phyloP scores from a whole-genome alignment of 345 rosid species.

The Euphorbia tirucalli region DNA sequence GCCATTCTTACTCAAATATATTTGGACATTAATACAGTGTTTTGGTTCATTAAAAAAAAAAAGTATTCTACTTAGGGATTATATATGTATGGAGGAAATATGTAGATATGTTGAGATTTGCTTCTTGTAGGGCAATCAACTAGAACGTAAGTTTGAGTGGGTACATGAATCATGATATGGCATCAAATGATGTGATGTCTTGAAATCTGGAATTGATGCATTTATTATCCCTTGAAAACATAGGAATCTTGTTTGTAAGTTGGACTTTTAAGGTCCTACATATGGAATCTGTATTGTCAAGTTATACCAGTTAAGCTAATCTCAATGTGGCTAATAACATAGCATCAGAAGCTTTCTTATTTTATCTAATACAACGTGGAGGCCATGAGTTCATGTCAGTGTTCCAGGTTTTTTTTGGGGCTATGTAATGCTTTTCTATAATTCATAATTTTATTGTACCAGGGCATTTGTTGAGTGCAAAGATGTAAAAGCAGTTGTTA shows the following conservation, averaged over 20 bases:
- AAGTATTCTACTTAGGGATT: no score
- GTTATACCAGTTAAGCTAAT: no score
- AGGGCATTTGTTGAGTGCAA: slow-evolving; percentile 72
- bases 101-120: not conserved
- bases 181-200: not conserved
- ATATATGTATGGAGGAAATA: not conserved
- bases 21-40: no score
- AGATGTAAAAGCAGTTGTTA: slow-evolving; percentile 73
- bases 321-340: no score
- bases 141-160: not conserved
- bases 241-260: not conserved
- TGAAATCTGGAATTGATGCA: not conserved
- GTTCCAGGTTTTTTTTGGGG: not conserved
- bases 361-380: not conserved
- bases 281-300: no score
- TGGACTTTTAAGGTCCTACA: no score
- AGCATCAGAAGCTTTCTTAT: no score
- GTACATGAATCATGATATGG: no score
- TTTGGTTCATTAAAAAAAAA: no score
- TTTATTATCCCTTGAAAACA: not conserved
- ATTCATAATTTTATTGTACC: slow-evolving; percentile 25
- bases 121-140: not conserved
- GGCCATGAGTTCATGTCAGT: not conserved
- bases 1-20: no score
- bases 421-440: not conserved